phyloP scores from a whole-genome alignment of 2,329 filamentous ascomycete species.

The Colletotrichum lupini region DNA sequence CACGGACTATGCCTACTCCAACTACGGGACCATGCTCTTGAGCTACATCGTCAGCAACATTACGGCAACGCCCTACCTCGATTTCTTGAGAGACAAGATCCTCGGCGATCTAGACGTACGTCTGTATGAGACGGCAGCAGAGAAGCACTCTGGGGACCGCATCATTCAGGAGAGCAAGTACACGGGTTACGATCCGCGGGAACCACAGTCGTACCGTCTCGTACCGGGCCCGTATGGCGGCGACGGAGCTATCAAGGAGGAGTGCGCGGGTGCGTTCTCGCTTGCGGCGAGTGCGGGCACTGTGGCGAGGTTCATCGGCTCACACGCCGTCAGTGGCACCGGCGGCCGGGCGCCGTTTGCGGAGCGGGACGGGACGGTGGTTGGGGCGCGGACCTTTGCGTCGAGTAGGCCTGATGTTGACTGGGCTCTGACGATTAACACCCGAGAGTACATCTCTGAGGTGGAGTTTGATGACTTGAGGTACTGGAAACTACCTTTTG shows the following conservation, averaged over 20 bases:
- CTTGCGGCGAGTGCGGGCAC: conserved; percentile 30
- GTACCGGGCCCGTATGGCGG: conserved; percentile 25
- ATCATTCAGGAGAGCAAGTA: conserved; percentile 32
- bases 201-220: neutral
- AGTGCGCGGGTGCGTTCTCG: conserved; percentile 18
- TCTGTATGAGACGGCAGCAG: conserved; percentile 30
- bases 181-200: conserved; percentile 24
- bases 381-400: conserved; percentile 13
- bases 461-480: neutral
- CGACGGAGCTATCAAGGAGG: conserved; percentile 37
- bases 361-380: conserved; percentile 2
- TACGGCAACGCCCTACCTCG: conserved; percentile 20
- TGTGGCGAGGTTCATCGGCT: conserved; percentile 29
- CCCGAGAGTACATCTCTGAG: conserved; percentile 9
- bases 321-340: conserved; percentile 26
- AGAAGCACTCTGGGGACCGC: conserved; percentile 22
- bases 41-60: conserved; percentile 35
- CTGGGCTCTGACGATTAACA: conserved; percentile 27
- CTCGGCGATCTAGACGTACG: conserved; percentile 30
- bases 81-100: conserved; percentile 24
- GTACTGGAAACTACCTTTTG: neutral
- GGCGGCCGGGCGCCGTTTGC: neutral
- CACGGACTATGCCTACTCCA: conserved; percentile 21
- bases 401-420: conserved; percentile 7
- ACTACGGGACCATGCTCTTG: conserved; percentile 32